Percentiles rank a stretch among this genome's conserved stretches.
Evolutionary conservation across 106 monocot species (phyloP).

Genomic region (Posidonia australis): DNA sequence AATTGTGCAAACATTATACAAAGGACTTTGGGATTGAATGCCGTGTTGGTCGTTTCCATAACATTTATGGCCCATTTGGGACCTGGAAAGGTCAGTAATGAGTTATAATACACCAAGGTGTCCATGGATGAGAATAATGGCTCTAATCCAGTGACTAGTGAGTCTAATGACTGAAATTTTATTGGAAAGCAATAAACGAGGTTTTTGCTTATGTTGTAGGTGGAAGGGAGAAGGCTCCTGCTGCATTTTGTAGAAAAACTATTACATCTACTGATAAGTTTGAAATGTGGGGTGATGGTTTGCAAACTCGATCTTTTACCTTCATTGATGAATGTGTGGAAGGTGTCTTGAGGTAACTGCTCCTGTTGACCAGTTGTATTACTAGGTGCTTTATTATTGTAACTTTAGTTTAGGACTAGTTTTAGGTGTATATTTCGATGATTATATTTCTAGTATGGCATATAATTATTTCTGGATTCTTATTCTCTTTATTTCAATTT

Average conservation of each 20-base stretch:
- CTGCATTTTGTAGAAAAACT: slow-evolving; percentile 80
- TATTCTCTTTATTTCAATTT: too few species aligned
- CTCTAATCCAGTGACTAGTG: background rate
- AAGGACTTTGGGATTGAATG: slow-evolving; percentile 89
- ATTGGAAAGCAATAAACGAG: background rate
- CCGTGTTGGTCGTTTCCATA: slow-evolving; percentile 74
- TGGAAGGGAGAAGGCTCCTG: slow-evolving; percentile 91
- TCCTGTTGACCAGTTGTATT: too few species aligned
- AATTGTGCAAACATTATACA: slow-evolving; percentile 84
- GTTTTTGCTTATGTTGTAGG: slow-evolving; percentile 21
- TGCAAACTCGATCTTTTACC: slow-evolving; percentile 85
- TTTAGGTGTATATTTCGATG: too few species aligned
- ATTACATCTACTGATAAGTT: slow-evolving; percentile 65
- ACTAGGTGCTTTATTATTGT: too few species aligned
- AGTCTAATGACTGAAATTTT: background rate
- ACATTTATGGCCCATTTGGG: slow-evolving; percentile 88
- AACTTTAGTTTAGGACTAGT: too few species aligned
- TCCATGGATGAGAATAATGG: too few species aligned
- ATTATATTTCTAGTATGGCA: too few species aligned
- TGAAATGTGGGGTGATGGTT: slow-evolving; percentile 93
- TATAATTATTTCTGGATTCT: too few species aligned
- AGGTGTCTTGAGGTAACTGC: slow-evolving; percentile 65
- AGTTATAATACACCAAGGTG: background rate
- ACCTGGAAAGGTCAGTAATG: slow-evolving; percentile 66
- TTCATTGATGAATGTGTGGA: slow-evolving; percentile 94